Evolutionary conservation across 164 flowering plant genomes (phyloP), one percentile per base, ranked within the genome.

Genomic region (Chloranthus sessilifolius): DNA sequence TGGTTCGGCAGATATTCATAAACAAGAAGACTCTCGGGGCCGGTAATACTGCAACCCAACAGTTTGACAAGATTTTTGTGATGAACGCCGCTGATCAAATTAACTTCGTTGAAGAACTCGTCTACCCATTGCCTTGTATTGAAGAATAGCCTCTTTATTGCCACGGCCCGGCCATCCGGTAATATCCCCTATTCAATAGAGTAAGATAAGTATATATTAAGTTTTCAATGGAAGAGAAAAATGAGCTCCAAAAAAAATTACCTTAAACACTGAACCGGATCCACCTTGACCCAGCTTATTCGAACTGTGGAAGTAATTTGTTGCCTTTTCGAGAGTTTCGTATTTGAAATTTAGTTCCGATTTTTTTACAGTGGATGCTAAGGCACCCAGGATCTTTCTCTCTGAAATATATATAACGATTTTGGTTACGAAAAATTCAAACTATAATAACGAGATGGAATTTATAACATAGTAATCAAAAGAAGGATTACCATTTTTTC

Each of bases 1-100:
- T 62, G 57, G 57, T 81, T 81, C 5, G 73, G 77, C 34, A 85
- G 70, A 37, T 67, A 82, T 70, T 85, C 94, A 55, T 85, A 85
- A 51, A 85, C 83, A 49, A 82, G 90, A 52, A 89, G 92, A 67
- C 97, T 86, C 57, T 89, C 95, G 0, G 97, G 97, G 17, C 97
- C 95, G 15, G 75, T 62, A 30, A 83, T 73, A 74, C 97, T 89
- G 75, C 90, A 89, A 6, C 95, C 97, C 60, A 89, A 52, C 55
- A 89, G 64, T 68, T 69, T 69, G 1, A 83, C 92, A 14, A 89
- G 82, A 62, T 89, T 86, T 43, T 74, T 80, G 70, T 89, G 97
- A 28, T 72, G 37, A 54, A 86, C 67, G 35, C 60, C 76, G 35
- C 88, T 79, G 47, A 89, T 79, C 53, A 89, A 56, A 39, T 83